A percentile compares a stretch with the other conserved stretches of the same genome.
These are phyloP conservation scores for Prunus dulcis DNA, from an alignment of 306 rosid species.

Conservation along the genomic window DNA sequence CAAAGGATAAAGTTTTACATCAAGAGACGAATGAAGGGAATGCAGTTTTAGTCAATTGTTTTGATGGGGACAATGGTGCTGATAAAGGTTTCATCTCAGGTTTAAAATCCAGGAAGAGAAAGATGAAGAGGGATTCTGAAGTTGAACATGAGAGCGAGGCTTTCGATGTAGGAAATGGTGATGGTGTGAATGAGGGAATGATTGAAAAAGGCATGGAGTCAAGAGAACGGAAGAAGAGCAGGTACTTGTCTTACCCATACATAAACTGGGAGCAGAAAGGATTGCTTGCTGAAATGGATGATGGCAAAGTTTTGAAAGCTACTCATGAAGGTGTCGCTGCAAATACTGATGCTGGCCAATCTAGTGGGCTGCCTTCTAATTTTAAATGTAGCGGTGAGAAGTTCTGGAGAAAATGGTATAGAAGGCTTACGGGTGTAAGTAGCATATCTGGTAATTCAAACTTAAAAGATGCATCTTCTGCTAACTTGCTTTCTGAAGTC, in stretches of 20 bases:
- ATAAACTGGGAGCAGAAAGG: constrained; percentile 43
- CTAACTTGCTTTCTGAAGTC: constrained; percentile 65
- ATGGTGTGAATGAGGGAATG: constrained; percentile 15
- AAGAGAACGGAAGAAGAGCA: constrained; percentile 73
- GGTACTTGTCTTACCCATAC: constrained; percentile 79
- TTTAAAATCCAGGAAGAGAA: constrained; percentile 28
- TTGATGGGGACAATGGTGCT: constrained; percentile 4
- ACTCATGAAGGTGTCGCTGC: constrained; percentile 28
- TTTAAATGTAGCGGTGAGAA: constrained; percentile 46
- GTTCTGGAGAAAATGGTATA: constrained; percentile 67
- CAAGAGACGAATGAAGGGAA: constrained; percentile 13
- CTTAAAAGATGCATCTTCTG: constrained; percentile 38
- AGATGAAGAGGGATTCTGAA: constrained; percentile 23
- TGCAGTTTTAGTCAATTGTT: neutral
- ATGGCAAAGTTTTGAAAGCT: constrained; percentile 19
- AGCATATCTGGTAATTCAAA: constrained; percentile 29
- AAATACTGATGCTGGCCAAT: neutral
- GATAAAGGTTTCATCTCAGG: neutral
- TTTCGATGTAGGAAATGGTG: constrained; percentile 8
- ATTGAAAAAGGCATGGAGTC: constrained; percentile 43
- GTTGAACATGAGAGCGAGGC: constrained; percentile 8
- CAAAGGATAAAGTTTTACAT: neutral
- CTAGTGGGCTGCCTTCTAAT: constrained; percentile 23
- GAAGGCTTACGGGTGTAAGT: constrained; percentile 38
- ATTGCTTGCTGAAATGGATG: constrained; percentile 34